Conservation (phyloP, 2,329 filamentous ascomycete species). For the Colletotrichum paranaense region DNA sequence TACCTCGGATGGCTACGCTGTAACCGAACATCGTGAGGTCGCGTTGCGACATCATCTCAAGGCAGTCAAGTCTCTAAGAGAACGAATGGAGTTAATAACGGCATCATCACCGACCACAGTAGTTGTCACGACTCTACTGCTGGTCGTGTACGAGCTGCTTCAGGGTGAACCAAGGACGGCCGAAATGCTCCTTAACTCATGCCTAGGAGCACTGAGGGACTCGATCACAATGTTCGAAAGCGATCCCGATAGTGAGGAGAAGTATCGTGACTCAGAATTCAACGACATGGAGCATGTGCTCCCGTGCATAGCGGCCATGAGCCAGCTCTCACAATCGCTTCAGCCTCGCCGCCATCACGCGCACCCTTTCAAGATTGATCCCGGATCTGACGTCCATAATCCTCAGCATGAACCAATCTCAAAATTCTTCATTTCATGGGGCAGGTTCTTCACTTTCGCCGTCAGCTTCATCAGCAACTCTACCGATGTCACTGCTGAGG, state of each 20-base stretch:
- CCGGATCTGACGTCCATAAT: slow-evolving; percentile 13
- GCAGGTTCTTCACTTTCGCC: slow-evolving; percentile 31
- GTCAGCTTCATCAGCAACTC: slow-evolving; percentile 23
- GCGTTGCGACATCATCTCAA: slow-evolving; percentile 21
- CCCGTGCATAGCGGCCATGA: slow-evolving; percentile 36
- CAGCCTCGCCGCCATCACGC: slow-evolving; percentile 17
- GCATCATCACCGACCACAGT: slow-evolving; percentile 22
- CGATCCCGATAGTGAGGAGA: not conserved
- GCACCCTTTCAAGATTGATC: slow-evolving; percentile 25
- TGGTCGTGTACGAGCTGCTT: slow-evolving; percentile 34
- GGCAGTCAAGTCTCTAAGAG: slow-evolving; percentile 18
- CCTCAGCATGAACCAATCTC: slow-evolving; percentile 9
- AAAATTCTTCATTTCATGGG: slow-evolving; percentile 28
- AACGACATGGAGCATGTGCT: slow-evolving; percentile 36
- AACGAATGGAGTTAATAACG: slow-evolving; percentile 1
- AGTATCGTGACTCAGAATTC: slow-evolving; percentile 13
- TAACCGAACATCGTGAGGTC: slow-evolving; percentile 15
- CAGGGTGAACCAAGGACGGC: slow-evolving; percentile 31
- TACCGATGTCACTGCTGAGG: not conserved
- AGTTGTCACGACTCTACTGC: slow-evolving; percentile 30
- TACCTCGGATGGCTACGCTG: not conserved
- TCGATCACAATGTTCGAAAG: slow-evolving; percentile 16
- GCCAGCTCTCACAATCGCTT: slow-evolving; percentile 28
- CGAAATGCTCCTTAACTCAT: slow-evolving; percentile 27
- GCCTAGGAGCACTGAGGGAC: slow-evolving; percentile 20